Conservation (phyloP, 139 green algal species). For the Micromonas commoda region DNA sequence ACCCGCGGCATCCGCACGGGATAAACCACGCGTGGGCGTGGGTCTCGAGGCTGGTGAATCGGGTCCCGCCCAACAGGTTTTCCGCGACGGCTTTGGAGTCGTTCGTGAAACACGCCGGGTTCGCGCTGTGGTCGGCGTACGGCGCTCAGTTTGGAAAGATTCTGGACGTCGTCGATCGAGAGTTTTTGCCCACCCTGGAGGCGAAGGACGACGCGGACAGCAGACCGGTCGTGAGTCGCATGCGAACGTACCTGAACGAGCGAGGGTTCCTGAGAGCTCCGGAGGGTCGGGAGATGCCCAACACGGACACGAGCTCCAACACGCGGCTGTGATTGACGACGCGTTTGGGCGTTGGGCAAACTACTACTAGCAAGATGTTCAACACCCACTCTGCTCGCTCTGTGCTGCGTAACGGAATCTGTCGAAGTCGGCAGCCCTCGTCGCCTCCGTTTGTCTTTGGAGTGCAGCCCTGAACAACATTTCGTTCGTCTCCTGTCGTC, state of each 20-base stretch:
- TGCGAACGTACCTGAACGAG: conserved; percentile 38
- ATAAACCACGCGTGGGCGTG: conserved; percentile 38
- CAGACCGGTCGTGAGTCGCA: conserved; percentile 25
- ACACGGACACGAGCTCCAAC: conserved; percentile 12
- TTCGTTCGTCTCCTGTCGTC: too few relatives aligned
- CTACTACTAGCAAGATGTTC: not conserved
- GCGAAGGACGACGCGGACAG: conserved; percentile 33
- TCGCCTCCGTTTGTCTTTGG: too few relatives aligned
- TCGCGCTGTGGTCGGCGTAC: conserved; percentile 32
- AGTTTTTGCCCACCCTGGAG: conserved; percentile 37
- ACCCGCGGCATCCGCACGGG: conserved; percentile 27
- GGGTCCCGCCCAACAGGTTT: conserved; percentile 40
- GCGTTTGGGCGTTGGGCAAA: not conserved
- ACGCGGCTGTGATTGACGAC: not conserved
- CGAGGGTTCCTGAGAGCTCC: conserved; percentile 8
- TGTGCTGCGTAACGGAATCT: too few relatives aligned
- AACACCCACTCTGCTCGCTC: too few relatives aligned
- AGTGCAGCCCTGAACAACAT: too few relatives aligned
- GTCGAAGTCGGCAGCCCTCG: too few relatives aligned
- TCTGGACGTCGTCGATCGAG: conserved; percentile 26
- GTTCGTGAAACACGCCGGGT: conserved; percentile 46
- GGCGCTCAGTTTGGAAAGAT: conserved; percentile 38
- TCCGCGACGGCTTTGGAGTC: conserved; percentile 34
- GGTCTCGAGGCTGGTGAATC: conserved; percentile 41
- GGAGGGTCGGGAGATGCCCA: conserved; percentile 21